Evolutionary conservation across 345 rosid species (phyloP).

Genomic region (Trapa bicornis): DNA sequence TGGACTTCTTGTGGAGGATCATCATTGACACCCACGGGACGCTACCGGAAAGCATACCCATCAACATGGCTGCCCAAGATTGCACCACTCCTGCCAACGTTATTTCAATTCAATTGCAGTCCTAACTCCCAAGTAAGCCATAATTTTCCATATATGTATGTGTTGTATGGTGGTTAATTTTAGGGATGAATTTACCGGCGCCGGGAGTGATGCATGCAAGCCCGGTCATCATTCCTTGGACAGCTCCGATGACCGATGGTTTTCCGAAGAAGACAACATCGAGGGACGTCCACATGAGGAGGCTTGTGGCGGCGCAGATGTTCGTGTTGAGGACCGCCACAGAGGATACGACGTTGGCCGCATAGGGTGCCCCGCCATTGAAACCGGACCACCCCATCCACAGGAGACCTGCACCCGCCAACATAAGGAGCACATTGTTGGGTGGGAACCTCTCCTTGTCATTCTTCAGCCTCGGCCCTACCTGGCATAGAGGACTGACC

Average conservation of each 20-base stretch:
- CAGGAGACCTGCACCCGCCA: slow-evolving; percentile 83
- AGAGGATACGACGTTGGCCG: slow-evolving; percentile 55
- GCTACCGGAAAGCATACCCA: slow-evolving; percentile 71
- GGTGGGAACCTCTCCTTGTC: slow-evolving; percentile 16
- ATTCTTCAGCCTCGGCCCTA: slow-evolving; percentile 66
- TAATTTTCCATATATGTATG: too few species aligned
- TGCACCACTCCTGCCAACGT: slow-evolving; percentile 57
- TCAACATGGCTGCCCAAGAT: slow-evolving; percentile 80
- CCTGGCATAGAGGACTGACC: slow-evolving; percentile 21
- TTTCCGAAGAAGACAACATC: slow-evolving; percentile 78
- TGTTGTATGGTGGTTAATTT: neutral
- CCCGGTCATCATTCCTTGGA: slow-evolving; percentile 93
- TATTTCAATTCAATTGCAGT: neutral
- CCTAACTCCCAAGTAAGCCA: too few species aligned
- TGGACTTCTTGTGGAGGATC: slow-evolving; percentile 66
- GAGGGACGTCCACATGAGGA: slow-evolving; percentile 70
- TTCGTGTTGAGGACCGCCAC: slow-evolving; percentile 66
- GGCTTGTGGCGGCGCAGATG: slow-evolving; percentile 23
- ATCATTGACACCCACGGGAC: slow-evolving; percentile 94
- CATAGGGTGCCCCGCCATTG: slow-evolving; percentile 92
- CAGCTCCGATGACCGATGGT: slow-evolving; percentile 87
- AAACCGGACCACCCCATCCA: slow-evolving; percentile 99
- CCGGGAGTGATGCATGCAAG: slow-evolving; percentile 17
- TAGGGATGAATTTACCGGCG: slow-evolving; percentile 47
- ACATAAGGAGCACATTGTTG: slow-evolving; percentile 79